Evolutionary conservation across 345 rosid genomes (phyloP).

Genomic region (Linum usitatissimum): DNA sequence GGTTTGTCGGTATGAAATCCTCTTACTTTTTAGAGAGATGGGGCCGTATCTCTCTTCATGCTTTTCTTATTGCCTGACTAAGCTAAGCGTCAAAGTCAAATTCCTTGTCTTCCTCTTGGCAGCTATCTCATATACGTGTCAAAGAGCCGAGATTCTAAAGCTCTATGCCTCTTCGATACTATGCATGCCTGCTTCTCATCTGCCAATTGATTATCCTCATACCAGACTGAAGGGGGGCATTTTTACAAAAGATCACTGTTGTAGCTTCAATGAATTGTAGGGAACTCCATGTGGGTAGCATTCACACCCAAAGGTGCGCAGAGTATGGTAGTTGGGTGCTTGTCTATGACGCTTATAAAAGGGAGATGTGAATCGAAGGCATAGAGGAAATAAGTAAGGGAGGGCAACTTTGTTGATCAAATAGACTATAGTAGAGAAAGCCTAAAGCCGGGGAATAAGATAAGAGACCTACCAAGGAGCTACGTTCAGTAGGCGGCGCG

Average conservation of each 20-base stretch:
- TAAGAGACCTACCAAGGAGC: too few species aligned
- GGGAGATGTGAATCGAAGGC: constrained; percentile 1
- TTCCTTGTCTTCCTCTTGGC: not conserved
- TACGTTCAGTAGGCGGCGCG: too few species aligned
- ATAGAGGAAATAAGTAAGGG: not conserved
- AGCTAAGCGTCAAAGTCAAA: not conserved
- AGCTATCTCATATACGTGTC: not conserved
- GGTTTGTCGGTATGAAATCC: too few species aligned
- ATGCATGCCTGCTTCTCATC: not conserved
- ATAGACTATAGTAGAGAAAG: too few species aligned
- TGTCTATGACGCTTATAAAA: not conserved
- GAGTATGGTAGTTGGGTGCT: constrained; percentile 1
- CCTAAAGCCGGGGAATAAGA: too few species aligned
- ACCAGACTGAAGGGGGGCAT: not conserved
- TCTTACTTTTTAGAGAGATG: too few species aligned
- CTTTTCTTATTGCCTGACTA: not conserved
- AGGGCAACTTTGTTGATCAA: too few species aligned
- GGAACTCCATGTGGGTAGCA: not conserved
- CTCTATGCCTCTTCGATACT: not conserved
- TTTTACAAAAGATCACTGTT: not conserved
- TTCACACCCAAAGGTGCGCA: not conserved
- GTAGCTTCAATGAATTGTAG: not conserved
- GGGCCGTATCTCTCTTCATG: not conserved
- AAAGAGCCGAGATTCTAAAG: not conserved
- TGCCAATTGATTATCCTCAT: not conserved